Conservation (phyloP, 139 green algal genomes). For the Zygnema cylindricum region DNA sequence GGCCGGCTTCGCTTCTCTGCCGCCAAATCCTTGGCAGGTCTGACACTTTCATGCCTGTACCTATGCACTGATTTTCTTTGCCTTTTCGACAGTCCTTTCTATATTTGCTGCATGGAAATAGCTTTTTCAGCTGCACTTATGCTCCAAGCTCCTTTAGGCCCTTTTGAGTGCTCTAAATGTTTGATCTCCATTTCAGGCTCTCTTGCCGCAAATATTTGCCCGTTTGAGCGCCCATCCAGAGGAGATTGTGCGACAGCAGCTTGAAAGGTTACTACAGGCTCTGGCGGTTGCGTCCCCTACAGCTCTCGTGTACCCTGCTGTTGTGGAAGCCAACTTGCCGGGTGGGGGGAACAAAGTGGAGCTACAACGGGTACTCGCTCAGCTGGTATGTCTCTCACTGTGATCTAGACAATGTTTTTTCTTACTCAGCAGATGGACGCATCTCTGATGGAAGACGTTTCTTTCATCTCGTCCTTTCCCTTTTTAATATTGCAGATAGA, state of each 20-base stretch:
- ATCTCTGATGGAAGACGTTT: not conserved
- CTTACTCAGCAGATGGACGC: not conserved
- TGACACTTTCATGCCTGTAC: not conserved
- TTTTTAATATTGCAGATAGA: not conserved
- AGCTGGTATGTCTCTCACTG: not conserved
- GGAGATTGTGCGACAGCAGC: conserved; percentile 13
- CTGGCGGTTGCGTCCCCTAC: conserved; percentile 2
- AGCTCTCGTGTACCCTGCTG: conserved; percentile 25
- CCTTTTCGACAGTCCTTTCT: no score
- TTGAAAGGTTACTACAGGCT: conserved; percentile 8
- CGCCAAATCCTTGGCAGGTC: conserved; percentile 23
- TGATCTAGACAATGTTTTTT: not conserved
- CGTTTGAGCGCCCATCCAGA: conserved; percentile 6
- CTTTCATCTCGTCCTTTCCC: no score
- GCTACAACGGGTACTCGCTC: not conserved
- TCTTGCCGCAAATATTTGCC: conserved; percentile 46
- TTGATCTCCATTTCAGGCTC: conserved; percentile 29
- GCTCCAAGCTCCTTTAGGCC: not conserved
- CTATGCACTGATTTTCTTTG: no score
- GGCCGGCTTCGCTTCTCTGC: not conserved
- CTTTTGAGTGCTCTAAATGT: not conserved
- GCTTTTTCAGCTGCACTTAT: no score
- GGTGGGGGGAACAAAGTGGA: not conserved
- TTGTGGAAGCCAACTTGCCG: conserved; percentile 11
- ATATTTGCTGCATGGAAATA: no score